Evolutionary conservation across 345 rosid species (phyloP), one percentile per base, ranked within the genome.

Genomic region (Chamaenerion angustifolium): DNA sequence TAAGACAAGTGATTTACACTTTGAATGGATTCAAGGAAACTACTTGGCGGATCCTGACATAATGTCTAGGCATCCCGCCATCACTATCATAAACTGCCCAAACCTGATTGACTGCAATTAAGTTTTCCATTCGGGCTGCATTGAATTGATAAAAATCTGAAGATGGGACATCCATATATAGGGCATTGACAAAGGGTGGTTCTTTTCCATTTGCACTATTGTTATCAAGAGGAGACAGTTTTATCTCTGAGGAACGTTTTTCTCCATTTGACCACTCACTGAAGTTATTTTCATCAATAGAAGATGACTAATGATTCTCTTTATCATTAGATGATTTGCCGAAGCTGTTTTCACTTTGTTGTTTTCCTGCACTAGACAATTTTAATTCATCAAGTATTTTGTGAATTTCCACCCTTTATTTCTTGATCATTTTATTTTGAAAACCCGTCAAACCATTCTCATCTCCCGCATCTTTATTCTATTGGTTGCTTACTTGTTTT

Each of bases 81-180:
- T 48, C 40, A 23, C 49, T 56, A 49, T 55, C 58, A 42, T 56
- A 50, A 12, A 17, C 46, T 17, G 59, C 60, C 60, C 66, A 62
- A 31, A 47, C n/a, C 43, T 48, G 52, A 35, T 62, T 50, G 1
- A 18, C 37, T 10, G 27, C 16, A 40, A 62, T 55, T 13, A 44
- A 42, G 5, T 41, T 43, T 49, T 49, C 56, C 10, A 46, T 21
- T 16, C 49, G 12, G 15, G 50, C 54, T 13, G 15, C 17, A 40
- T 52, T 57, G 41, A 52, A 60, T 52, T 60, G 16, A 41, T 52
- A 31, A 18, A 52, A 60, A 53, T 60, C 49, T 16, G 57, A 51
- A 41, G 19, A 18, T 6, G 52, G 52, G 25, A 52, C 43, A 46
- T 15, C 60, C 16, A 56, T 16, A 16, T 3, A 12, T 2, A 56